A percentile compares a stretch with the other conserved stretches of the same genome.
Evolutionary conservation across 371 early-diverging fungal genomes (phyloP).

Genomic region (Lichtheimia ramosa): DNA sequence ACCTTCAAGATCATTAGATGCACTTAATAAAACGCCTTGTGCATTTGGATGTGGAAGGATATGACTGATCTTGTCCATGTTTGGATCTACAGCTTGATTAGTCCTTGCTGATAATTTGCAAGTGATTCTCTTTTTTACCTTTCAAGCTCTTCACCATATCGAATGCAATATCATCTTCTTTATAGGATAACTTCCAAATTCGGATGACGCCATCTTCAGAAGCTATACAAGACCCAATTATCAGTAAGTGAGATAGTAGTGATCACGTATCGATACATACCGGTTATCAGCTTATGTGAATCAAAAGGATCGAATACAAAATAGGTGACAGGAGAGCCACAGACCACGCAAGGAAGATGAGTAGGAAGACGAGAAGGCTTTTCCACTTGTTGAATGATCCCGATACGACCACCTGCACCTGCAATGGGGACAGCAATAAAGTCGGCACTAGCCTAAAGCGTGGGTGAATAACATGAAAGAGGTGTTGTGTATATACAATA

Average conservation of each 20-base stretch:
- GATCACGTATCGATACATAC: constrained; percentile 9
- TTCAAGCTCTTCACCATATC: constrained; percentile 18
- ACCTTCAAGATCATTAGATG: constrained; percentile 50
- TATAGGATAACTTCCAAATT: constrained; percentile 72
- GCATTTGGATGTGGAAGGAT: constrained; percentile 69
- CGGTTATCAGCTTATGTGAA: constrained; percentile 54
- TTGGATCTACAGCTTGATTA: constrained; percentile 14
- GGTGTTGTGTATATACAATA: not conserved
- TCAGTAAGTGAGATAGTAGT: not conserved
- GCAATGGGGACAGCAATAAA: constrained; percentile 71
- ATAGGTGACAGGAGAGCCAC: constrained; percentile 57
- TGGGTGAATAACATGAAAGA: not conserved
- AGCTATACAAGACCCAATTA: constrained; percentile 14
- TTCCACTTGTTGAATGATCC: constrained; percentile 58
- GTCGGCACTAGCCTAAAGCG: constrained; percentile 45
- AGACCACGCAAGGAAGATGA: constrained; percentile 58
- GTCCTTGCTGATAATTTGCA: not conserved
- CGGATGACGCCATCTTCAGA: constrained; percentile 75
- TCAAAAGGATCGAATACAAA: constrained; percentile 77
- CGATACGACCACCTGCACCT: constrained; percentile 84
- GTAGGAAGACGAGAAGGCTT: constrained; percentile 72
- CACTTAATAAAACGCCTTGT: constrained; percentile 54
- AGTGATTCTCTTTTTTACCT: constrained; percentile 10
- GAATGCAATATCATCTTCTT: constrained; percentile 31
- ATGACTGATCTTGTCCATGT: constrained; percentile 61